Conservation (phyloP, 805 yeast genomes). For the Metschnikowia santaceciliae region DNA sequence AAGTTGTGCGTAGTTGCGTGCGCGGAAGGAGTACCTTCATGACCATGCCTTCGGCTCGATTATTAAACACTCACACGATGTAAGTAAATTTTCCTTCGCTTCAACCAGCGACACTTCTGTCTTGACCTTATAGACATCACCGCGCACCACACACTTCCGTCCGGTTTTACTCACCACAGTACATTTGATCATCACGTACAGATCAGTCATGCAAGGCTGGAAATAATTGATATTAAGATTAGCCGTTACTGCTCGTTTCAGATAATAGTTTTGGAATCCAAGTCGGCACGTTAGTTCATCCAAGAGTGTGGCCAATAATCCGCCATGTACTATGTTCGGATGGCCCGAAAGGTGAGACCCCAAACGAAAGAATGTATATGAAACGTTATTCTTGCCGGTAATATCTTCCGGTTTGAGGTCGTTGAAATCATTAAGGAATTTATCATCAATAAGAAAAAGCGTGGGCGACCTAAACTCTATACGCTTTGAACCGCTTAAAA, state of each 20-base stretch:
- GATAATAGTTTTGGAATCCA: constrained; percentile 38
- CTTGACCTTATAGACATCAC: constrained; percentile 26
- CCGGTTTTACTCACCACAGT: constrained; percentile 29
- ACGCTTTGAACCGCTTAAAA: constrained; percentile 32
- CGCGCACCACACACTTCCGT: constrained; percentile 38
- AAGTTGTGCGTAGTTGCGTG: neutral
- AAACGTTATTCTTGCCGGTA: constrained; percentile 23
- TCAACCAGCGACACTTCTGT: constrained; percentile 17
- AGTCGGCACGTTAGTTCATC: constrained; percentile 42
- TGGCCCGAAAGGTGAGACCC: constrained; percentile 39
- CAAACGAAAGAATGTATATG: constrained; percentile 37
- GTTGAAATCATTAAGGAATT: constrained; percentile 21
- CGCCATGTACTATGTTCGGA: constrained; percentile 41
- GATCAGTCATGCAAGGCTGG: constrained; percentile 33
- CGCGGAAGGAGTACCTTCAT: neutral
- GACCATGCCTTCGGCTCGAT: constrained; percentile 30
- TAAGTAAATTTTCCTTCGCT: constrained; percentile 22
- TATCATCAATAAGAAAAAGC: constrained; percentile 32
- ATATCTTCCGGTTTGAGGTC: constrained; percentile 18
- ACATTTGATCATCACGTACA: constrained; percentile 33
- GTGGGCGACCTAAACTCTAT: constrained; percentile 32
- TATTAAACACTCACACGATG: constrained; percentile 38
- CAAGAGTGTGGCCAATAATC: constrained; percentile 39
- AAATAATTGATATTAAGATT: constrained; percentile 39
- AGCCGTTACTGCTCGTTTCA: constrained; percentile 42